These are phyloP conservation scores for Mortierella alpina DNA, from an alignment of 192 early-diverging fungal genomes.

Conservation along the genomic window DNA sequence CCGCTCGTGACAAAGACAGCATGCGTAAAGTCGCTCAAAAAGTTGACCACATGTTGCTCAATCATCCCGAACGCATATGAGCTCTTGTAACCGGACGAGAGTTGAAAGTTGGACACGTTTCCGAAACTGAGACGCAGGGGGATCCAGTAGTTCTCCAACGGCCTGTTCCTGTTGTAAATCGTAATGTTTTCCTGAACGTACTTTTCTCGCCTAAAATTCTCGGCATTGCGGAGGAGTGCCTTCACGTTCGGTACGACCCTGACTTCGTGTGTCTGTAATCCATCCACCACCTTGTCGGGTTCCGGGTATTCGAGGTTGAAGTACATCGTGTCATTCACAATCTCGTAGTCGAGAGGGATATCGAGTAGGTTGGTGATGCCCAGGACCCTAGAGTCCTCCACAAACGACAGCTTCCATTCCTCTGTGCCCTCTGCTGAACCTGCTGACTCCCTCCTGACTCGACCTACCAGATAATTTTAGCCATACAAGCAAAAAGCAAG, in stretches of 20 bases:
- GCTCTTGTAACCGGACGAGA: conserved; percentile 72
- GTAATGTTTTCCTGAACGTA: conserved; percentile 81
- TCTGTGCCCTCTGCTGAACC: conserved; percentile 51
- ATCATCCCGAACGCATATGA: conserved; percentile 70
- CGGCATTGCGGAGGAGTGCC: conserved; percentile 66
- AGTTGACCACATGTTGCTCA: conserved; percentile 71
- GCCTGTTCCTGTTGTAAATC: conserved; percentile 75
- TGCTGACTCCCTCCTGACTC: conserved; percentile 19
- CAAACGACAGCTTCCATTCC: conserved; percentile 64
- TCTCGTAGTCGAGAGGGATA: conserved; percentile 69
- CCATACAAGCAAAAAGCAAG: background rate
- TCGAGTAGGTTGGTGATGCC: conserved; percentile 66
- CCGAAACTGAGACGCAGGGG: conserved; percentile 76
- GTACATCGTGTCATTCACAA: conserved; percentile 80
- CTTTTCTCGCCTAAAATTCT: conserved; percentile 72
- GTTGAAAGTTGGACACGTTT: conserved; percentile 73
- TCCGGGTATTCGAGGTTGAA: conserved; percentile 69
- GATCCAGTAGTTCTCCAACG: conserved; percentile 75
- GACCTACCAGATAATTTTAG: conserved; percentile 21
- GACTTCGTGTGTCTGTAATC: conserved; percentile 50
- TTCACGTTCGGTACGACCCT: conserved; percentile 66
- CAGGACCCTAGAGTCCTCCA: conserved; percentile 53
- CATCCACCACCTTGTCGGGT: conserved; percentile 45
- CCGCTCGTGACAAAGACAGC: conserved; percentile 42
- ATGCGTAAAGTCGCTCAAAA: conserved; percentile 69